These are phyloP conservation scores for Zopfochytrium polystomum DNA, from an alignment of 371 early-diverging fungal species.

Conservation along the genomic window DNA sequence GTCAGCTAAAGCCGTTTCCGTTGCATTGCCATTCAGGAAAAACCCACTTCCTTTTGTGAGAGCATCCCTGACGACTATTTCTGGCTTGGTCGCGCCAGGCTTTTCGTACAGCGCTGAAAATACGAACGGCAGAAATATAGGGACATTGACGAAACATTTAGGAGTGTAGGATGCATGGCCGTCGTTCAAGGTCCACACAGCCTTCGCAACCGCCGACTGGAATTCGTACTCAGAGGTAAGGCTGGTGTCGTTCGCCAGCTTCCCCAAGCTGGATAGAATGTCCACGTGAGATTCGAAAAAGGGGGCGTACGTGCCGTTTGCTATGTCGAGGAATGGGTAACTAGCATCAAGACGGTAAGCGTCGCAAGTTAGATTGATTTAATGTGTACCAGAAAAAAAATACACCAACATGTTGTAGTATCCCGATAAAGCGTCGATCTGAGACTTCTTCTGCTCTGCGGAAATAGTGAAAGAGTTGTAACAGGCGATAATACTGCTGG, in stretches of 20 bases:
- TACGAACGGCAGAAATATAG: slow-evolving; percentile 14
- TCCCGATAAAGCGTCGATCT: slow-evolving; percentile 18
- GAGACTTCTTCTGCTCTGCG: slow-evolving; percentile 6
- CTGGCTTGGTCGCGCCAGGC: too few relatives aligned
- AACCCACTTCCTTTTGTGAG: too few relatives aligned
- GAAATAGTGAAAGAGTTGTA: slow-evolving; percentile 18
- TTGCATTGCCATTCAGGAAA: too few relatives aligned
- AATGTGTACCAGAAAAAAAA: too few relatives aligned
- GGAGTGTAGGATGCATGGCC: slow-evolving; percentile 11
- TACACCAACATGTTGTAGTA: slow-evolving; percentile 15
- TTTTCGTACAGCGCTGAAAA: too few relatives aligned
- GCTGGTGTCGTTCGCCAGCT: slow-evolving; percentile 1
- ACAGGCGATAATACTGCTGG: too few relatives aligned
- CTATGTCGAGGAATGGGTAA: slow-evolving; percentile 20
- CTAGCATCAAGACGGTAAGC: too few relatives aligned
- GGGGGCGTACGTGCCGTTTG: slow-evolving; percentile 1
- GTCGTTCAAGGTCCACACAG: slow-evolving; percentile 11
- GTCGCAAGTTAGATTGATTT: too few relatives aligned
- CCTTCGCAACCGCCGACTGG: not conserved
- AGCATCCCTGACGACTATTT: too few relatives aligned
- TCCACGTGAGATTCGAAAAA: not conserved
- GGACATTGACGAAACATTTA: slow-evolving; percentile 7
- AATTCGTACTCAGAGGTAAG: slow-evolving; percentile 14
- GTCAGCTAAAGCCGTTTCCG: too few relatives aligned
- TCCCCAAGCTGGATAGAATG: not conserved